Base-by-base conservation (phyloP, 1,284 basidiomycete species). In the Malassezia arunalokei region DNA sequence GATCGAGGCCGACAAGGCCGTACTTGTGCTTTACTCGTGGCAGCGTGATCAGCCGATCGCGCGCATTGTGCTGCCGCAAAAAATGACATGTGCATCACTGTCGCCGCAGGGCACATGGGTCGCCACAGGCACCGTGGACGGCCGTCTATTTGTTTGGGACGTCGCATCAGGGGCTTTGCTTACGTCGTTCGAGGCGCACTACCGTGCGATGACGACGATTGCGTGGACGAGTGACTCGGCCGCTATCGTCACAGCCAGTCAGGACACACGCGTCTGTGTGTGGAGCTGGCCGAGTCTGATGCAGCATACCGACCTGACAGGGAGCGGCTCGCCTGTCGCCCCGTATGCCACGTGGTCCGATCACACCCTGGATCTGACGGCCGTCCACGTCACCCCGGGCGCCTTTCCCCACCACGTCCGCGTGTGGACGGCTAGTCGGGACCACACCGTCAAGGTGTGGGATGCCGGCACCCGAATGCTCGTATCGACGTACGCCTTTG, bases 101-200 rank as follows among this genome's bases (percentile, higher is more conserved):
- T 87, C 90, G 68, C 78, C 78, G 3, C 77, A 77, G 44, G 88
- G 87, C 2, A 75, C 78, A 17, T 86, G 83, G 63, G 86, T 86
- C 61, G 90, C 87, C 0, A 89, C 84, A 11, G 92, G 90, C 20
- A 90, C 87, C 0, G 75, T 80, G 1, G 85, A 86, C 66, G 92
- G 92, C 28, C 82, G 89, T 47, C 81, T 96, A 64, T 91, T 90
- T 69, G 75, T 98, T 1, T 98, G 92, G 92, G 89, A 94, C 87
- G 78, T 90, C 63, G 79, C 85, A 2, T 92, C 89, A 3, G 92
- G 92, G 6, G 83, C 87, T 39, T 78, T 98, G 41, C 85, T 85
- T 74, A 82, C 85, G 55, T 82, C 85, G 0, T 90, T 90, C 80
- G 91, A 94, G 60, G 91, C 89, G 7, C 92, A 96, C 74, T 98